Percentiles rank a stretch among this genome's conserved stretches.
Evolutionary conservation across 495 filamentous ascomycete species (phyloP).

Genomic region (Xylaria venustula): DNA sequence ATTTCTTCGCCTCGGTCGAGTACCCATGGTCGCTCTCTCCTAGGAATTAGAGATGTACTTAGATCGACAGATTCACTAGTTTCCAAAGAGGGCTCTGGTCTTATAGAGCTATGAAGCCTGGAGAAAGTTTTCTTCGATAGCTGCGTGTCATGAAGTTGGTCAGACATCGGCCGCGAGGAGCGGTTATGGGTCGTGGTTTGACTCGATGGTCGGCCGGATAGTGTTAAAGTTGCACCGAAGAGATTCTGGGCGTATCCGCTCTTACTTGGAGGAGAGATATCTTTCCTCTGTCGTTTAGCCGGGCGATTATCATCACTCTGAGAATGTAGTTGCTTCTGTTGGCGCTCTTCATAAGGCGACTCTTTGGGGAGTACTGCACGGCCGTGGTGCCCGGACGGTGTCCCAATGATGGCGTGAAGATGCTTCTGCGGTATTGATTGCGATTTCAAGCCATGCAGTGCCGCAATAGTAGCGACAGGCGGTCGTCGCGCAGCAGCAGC

Average conservation of each 20-base stretch:
- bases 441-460: conserved; percentile 1
- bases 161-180: not conserved
- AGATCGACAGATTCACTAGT: not conserved
- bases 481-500: conserved; percentile 30
- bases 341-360: conserved; percentile 52
- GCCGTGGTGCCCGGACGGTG: conserved; percentile 49
- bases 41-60: not conserved
- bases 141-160: not conserved
- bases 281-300: conserved; percentile 36
- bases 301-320: conserved; percentile 21
- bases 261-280: conserved; percentile 41
- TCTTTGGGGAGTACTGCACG: conserved; percentile 45
- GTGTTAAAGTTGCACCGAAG: conserved; percentile 46
- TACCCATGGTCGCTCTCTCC: not conserved
- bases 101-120: not conserved
- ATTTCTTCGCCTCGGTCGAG: not conserved
- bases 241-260: conserved; percentile 52
- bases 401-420: conserved; percentile 45
- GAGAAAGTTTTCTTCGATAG: not conserved
- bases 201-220: conserved; percentile 42
- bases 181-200: conserved; percentile 19
- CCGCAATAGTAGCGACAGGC: conserved; percentile 1
- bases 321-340: conserved; percentile 21
- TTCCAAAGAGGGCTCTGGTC: not conserved
- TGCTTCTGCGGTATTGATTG: conserved; percentile 41